Evolutionary conservation across 2,329 filamentous ascomycete species (phyloP), one percentile per base, ranked within the genome.

Genomic region (Aspergillus sp.): DNA sequence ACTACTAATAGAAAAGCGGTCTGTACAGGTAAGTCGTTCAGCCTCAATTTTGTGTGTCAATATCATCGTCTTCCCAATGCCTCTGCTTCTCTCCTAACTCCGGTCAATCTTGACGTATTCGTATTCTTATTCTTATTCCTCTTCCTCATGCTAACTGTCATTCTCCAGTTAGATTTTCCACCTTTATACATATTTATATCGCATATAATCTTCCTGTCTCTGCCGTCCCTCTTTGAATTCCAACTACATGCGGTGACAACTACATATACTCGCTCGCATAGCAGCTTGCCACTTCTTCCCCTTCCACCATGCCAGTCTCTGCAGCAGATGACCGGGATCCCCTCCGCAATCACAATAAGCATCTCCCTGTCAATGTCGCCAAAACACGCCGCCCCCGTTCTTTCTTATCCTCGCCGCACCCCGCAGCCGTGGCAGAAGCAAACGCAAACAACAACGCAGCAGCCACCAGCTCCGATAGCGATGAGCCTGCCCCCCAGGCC

Each of bases 401-500:
- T 3, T 19, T 19, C 17, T 19, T 19, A 19, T 19, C 33, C n/a
- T 37, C 33, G 33, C 17, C 13, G 4, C 7, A 6, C 12, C 33
- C 33, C 33, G 33, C 32, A 7, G 32, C 12, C 15, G 35, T 39
- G 10, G 15, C 42, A n/a, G 5, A n/a, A 15, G n/a, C 35, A 9
- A 9, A n/a, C 13, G 13, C 42, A 6, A 15, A n/a, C 17, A 15
- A 13, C 15, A 9, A 13, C n/a, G n/a, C 33, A 37, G 17, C 33
- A 19, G 58, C 57, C 12, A 63, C 60, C 1, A 63, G 62, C 52
- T 64, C 63, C 45, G 64, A 67, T 32, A 65, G 60, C 53, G 64
- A 67, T 35, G 63, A 62, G 5, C 55, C 44, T 17, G 13, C 39
- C 5, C 43, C 55, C 7, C 51, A 44, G 3, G 53, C 56, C 9